phyloP scores from a whole-genome alignment of 2,329 filamentous ascomycete species.

The Phaeosphaeria sp. region DNA sequence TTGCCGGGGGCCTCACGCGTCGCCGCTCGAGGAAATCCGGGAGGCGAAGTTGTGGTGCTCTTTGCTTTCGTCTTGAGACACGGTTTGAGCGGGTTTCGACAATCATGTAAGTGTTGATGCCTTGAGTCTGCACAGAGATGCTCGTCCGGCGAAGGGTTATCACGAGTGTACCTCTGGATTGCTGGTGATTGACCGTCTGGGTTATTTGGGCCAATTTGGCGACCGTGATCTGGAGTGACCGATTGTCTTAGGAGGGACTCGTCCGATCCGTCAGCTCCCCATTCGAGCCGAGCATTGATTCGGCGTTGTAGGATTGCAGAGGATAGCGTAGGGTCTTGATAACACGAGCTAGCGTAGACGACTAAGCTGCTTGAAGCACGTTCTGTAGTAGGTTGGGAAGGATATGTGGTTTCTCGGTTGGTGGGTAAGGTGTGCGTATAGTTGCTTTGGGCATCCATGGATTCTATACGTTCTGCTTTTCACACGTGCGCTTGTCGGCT shows the following conservation, averaged over 20 bases:
- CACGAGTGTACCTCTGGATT: neutral
- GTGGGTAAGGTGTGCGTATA: too few relatives aligned
- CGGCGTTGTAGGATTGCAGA: constrained; percentile 16
- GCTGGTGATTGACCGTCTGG: neutral
- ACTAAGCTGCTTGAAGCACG: constrained; percentile 17
- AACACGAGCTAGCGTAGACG: constrained; percentile 9
- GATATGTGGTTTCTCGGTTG: too few relatives aligned
- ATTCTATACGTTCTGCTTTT: neutral
- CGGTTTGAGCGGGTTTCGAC: constrained; percentile 27
- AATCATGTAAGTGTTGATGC: neutral
- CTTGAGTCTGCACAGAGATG: constrained; percentile 2
- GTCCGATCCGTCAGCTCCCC: neutral
- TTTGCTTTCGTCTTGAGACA: constrained; percentile 35
- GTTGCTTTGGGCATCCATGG: too few relatives aligned
- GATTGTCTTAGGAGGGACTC: neutral
- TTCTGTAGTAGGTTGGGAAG: neutral
- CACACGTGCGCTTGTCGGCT: neutral
- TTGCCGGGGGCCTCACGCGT: neutral
- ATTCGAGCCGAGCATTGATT: neutral
- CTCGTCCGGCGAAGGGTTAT: neutral
- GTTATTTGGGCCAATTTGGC: constrained; percentile 2
- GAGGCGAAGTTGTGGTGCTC: constrained; percentile 27
- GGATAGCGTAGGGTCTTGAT: constrained; percentile 12
- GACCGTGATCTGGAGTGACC: neutral
- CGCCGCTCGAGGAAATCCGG: constrained; percentile 2